Evolutionary conservation across 306 rosid species (phyloP).

Genomic region (Sechiopsis laciniata): DNA sequence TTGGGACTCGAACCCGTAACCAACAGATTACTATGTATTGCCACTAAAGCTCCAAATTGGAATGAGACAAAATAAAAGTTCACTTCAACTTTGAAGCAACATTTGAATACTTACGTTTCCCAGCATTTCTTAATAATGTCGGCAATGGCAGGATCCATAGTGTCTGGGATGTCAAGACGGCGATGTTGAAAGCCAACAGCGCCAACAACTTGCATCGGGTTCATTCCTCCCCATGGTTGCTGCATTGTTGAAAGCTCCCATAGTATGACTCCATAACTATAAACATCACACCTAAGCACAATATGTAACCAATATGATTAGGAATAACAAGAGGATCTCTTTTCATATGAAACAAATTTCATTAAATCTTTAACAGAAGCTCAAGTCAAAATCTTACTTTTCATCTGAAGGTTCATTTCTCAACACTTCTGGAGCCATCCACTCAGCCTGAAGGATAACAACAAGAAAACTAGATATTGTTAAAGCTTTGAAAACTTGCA

Average conservation of each 20-base stretch:
- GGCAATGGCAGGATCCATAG: constrained; percentile 66
- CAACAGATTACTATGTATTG: too few species aligned
- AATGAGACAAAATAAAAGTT: background rate
- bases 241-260: constrained; percentile 92
- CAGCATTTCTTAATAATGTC: constrained; percentile 77
- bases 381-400: constrained; percentile 45
- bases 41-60: background rate
- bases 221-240: constrained; percentile 99
- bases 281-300: constrained; percentile 75
- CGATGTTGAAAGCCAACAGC: constrained; percentile 99
- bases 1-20: too few species aligned
- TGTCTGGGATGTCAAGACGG: constrained; percentile 91
- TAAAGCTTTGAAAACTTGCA: constrained; percentile 14
- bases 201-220: constrained; percentile 99
- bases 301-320: background rate
- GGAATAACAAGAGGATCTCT: background rate
- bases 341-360: constrained; percentile 16
- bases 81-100: background rate
- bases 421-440: constrained; percentile 99
- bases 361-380: background rate
- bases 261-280: constrained; percentile 87
- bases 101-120: constrained; percentile 70
- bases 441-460: constrained; percentile 75
- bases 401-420: constrained; percentile 96
- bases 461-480: constrained; percentile 27